Evolutionary conservation across 441 rosid species (phyloP).

Genomic region (Adansonia gregorii): DNA sequence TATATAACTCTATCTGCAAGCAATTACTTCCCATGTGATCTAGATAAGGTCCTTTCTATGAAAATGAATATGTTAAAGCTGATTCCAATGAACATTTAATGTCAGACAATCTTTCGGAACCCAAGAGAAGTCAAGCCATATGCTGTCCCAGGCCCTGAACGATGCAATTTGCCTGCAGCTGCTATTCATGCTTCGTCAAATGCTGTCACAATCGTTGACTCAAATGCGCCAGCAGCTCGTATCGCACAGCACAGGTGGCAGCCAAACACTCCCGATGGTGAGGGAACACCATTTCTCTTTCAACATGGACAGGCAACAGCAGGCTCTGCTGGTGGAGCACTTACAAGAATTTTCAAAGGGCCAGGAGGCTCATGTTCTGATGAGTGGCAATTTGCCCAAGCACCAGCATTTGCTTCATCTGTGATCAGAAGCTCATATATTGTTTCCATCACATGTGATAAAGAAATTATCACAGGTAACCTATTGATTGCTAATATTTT

Average conservation of each 20-base stretch:
- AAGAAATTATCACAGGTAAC: constrained; percentile 86
- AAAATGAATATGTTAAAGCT: constrained; percentile 11
- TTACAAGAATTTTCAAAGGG: constrained; percentile 93
- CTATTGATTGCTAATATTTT: background rate
- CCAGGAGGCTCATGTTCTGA: constrained; percentile 60
- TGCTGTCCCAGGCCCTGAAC: constrained; percentile 74
- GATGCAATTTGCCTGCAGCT: constrained; percentile 97
- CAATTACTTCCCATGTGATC: constrained; percentile 18
- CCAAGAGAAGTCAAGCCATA: constrained; percentile 87
- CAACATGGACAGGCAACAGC: constrained; percentile 78
- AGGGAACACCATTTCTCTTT: constrained; percentile 92
- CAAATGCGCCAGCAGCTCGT: constrained; percentile 91
- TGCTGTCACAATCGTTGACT: constrained; percentile 71
- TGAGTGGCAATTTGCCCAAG: constrained; percentile 88
- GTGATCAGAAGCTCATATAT: constrained; percentile 84
- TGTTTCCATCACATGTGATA: constrained; percentile 76
- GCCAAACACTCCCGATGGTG: constrained; percentile 95
- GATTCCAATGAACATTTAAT: constrained; percentile 32
- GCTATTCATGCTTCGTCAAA: constrained; percentile 92
- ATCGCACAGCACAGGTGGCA: constrained; percentile 96
- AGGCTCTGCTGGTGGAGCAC: constrained; percentile 68
- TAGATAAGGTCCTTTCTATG: background rate
- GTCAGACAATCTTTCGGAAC: constrained; percentile 91
- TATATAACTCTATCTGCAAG: constrained; percentile 7
- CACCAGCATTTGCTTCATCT: constrained; percentile 85